Conservation (phyloP, 331 rosid genomes). For the Saraca asoca region DNA sequence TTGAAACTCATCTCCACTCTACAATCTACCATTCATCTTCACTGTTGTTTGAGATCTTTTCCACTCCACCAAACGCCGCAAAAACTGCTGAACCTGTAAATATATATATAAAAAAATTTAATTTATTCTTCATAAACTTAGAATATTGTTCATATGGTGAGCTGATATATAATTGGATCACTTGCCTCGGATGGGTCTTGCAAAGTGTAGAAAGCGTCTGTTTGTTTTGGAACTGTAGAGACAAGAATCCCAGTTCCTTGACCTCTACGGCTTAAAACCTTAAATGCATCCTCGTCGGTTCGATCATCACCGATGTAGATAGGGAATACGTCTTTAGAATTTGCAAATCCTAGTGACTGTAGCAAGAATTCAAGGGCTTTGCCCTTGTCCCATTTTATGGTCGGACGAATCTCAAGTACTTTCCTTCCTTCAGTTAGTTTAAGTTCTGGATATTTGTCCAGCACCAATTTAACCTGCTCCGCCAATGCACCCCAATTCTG, state of each 20-base stretch:
- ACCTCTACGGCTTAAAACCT: constrained; percentile 71
- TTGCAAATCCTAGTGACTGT: constrained; percentile 71
- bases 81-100: constrained; percentile 68
- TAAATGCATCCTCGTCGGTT: constrained; percentile 94
- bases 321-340: constrained; percentile 72
- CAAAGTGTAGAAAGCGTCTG: constrained; percentile 73
- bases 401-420: constrained; percentile 88
- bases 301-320: constrained; percentile 91
- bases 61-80: constrained; percentile 77
- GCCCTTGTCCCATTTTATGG: constrained; percentile 98
- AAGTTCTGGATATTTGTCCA: constrained; percentile 68
- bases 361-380: constrained; percentile 85
- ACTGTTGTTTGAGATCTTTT: constrained; percentile 46
- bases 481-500: constrained; percentile 80
- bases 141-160: not conserved
- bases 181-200: constrained; percentile 90
- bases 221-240: constrained; percentile 80
- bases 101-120: not conserved
- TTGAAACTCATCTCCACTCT: constrained; percentile 29
- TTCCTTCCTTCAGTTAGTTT: constrained; percentile 76
- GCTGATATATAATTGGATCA: not conserved
- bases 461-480: constrained; percentile 68
- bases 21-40: constrained; percentile 13
- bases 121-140: constrained; percentile 13
- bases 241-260: constrained; percentile 96